Evolutionary conservation across 305 asterid species (phyloP).

Genomic region (Fraxinus velutina): DNA sequence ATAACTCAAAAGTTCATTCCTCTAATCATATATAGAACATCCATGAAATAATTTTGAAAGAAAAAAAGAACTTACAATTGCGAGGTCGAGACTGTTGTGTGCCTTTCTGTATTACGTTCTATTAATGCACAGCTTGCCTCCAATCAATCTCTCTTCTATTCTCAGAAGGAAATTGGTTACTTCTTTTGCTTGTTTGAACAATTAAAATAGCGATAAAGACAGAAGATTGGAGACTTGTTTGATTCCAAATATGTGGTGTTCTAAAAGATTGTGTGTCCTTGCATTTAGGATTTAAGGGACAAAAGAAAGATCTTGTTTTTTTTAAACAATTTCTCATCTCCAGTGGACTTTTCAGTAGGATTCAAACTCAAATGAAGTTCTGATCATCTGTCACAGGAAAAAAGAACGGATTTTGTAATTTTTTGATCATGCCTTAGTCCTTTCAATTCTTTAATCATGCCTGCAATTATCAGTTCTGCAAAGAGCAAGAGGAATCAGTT

Average conservation of each 20-base stretch:
- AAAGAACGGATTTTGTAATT: no score
- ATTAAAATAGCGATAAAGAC: background rate
- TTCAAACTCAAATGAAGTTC: no score
- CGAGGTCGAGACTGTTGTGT: constrained; percentile 1
- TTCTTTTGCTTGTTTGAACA: background rate
- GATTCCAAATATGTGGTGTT: no score
- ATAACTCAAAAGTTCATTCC: background rate
- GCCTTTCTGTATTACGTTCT: constrained; percentile 3
- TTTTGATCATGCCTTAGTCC: constrained; percentile 66
- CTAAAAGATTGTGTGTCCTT: no score
- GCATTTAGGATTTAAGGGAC: no score
- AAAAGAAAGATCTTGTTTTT: no score
- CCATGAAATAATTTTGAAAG: background rate
- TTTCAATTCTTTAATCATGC: constrained; percentile 93
- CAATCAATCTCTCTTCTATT: background rate
- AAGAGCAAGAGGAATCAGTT: constrained; percentile 22
- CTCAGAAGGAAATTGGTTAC: background rate
- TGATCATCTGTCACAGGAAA: no score
- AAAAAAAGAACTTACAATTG: background rate
- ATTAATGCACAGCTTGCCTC: constrained; percentile 3
- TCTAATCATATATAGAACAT: constrained; percentile 8
- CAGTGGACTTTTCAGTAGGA: no score
- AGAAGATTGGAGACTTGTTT: background rate
- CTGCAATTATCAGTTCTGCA: constrained; percentile 90
- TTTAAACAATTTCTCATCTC: no score